Conservation (phyloP, 192 early-diverging fungal genomes). For the Linnemannia exigua region DNA sequence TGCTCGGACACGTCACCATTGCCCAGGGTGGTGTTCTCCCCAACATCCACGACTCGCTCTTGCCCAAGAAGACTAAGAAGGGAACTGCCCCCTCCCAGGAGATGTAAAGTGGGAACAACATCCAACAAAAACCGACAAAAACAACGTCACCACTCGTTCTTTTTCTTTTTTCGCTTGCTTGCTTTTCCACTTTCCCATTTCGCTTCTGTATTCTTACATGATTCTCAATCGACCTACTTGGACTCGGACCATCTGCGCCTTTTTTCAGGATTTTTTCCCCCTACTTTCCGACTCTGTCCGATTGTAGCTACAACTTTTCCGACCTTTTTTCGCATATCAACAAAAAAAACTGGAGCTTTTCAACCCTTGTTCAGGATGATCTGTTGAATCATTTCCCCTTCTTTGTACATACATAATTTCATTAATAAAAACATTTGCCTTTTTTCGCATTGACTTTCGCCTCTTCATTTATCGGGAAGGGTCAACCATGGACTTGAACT, state of each 20-base stretch:
- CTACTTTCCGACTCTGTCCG: not conserved
- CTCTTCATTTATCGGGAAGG: not conserved
- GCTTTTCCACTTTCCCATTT: constrained; percentile 14
- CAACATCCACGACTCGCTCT: constrained; percentile 90
- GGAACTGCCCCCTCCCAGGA: constrained; percentile 71
- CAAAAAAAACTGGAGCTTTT: too few relatives aligned
- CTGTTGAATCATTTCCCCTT: not conserved
- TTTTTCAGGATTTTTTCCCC: not conserved
- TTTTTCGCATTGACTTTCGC: not conserved
- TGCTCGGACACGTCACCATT: constrained; percentile 79
- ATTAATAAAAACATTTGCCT: not conserved
- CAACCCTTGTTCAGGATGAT: not conserved
- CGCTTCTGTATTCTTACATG: constrained; percentile 35
- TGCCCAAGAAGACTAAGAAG: constrained; percentile 87
- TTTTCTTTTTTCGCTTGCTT: constrained; percentile 11
- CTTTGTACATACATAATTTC: constrained; percentile 1
- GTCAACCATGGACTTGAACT: not conserved
- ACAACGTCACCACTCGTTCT: not conserved
- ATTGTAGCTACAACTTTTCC: not conserved
- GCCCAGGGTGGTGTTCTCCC: constrained; percentile 95
- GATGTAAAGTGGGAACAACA: constrained; percentile 59
- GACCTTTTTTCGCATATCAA: not conserved
- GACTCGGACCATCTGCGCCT: not conserved
- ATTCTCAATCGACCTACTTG: constrained; percentile 14
- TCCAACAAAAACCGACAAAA: constrained; percentile 1